These are phyloP conservation scores for Diaporthe amygdali DNA, from an alignment of 2,329 filamentous ascomycete species.

Conservation along the genomic window DNA sequence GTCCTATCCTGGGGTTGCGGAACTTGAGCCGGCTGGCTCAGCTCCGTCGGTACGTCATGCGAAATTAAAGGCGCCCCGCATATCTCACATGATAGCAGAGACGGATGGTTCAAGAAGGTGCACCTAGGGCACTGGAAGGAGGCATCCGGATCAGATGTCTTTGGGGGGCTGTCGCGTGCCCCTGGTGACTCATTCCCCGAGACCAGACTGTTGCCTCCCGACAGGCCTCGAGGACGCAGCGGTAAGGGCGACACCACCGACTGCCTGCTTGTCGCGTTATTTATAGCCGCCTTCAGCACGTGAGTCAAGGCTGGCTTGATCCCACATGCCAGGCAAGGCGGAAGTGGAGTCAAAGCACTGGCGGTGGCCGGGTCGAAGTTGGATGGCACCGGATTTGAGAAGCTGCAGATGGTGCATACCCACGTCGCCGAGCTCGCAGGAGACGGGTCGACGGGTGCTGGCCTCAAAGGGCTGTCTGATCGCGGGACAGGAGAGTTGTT, in stretches of 20 bases:
- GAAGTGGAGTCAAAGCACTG: conserved; percentile 77
- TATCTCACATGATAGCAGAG: conserved; percentile 84
- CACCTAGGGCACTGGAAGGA: conserved; percentile 80
- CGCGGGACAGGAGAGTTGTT: conserved; percentile 50
- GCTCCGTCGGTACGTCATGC: conserved; percentile 47
- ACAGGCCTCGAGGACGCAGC: conserved; percentile 31
- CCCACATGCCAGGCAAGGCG: conserved; percentile 89
- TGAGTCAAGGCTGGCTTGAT: conserved; percentile 87
- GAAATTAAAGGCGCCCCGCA: conserved; percentile 79
- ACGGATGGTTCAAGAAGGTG: conserved; percentile 93
- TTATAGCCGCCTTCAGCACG: conserved; percentile 85
- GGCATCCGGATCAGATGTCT: conserved; percentile 39
- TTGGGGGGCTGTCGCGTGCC: conserved; percentile 20
- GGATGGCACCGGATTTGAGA: conserved; percentile 88
- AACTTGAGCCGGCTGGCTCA: conserved; percentile 44
- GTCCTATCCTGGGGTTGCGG: conserved; percentile 47
- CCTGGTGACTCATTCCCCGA: conserved; percentile 22
- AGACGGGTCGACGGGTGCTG: conserved; percentile 49
- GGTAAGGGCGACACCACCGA: conserved; percentile 35
- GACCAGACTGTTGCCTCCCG: conserved; percentile 20
- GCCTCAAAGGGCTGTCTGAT: conserved; percentile 47
- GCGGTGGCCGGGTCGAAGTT: conserved; percentile 90
- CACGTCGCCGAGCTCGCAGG: conserved; percentile 74
- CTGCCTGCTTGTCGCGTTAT: conserved; percentile 68
- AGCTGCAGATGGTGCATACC: conserved; percentile 96